Evolutionary conservation across 495 filamentous ascomycete genomes (phyloP).

Genomic region (Annulohypoxylon maeteangense): DNA sequence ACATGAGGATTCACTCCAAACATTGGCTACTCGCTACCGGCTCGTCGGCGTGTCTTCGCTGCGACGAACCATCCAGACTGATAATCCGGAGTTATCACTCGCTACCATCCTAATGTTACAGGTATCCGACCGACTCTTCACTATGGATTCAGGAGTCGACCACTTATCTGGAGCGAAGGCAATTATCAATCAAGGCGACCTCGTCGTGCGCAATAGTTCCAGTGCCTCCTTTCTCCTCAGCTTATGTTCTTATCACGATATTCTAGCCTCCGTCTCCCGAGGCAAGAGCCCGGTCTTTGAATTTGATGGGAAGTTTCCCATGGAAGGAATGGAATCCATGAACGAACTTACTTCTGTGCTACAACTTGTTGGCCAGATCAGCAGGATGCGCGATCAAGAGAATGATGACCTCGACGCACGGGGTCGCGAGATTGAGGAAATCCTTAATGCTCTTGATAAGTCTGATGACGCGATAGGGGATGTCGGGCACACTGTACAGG

Average conservation of each 20-base stretch:
- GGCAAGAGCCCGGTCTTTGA: conserved; percentile 41
- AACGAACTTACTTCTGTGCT: conserved; percentile 38
- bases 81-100: conserved; percentile 42
- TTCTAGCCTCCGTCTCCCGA: conserved; percentile 42
- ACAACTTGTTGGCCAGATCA: conserved; percentile 43
- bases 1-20: conserved; percentile 37
- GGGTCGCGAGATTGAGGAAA: conserved; percentile 29
- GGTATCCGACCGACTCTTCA: conserved; percentile 45
- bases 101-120: conserved; percentile 46
- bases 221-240: conserved; percentile 42
- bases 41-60: conserved; percentile 38
- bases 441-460: conserved; percentile 30
- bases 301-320: conserved; percentile 28
- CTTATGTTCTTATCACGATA: conserved; percentile 45
- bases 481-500: conserved; percentile 39
- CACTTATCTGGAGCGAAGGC: conserved; percentile 46
- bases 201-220: conserved; percentile 29
- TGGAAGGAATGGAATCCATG: conserved; percentile 42
- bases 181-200: conserved; percentile 34
- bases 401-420: conserved; percentile 13
- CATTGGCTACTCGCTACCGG: conserved; percentile 39
- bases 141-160: conserved; percentile 43
- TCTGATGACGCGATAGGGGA: conserved; percentile 27
- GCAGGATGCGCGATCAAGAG: conserved; percentile 37
- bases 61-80: conserved; percentile 36